Percentiles rank a stretch among this genome's conserved stretches.
Evolutionary conservation across 306 rosid genomes (phyloP).

Genomic region (Casuarina glauca): DNA sequence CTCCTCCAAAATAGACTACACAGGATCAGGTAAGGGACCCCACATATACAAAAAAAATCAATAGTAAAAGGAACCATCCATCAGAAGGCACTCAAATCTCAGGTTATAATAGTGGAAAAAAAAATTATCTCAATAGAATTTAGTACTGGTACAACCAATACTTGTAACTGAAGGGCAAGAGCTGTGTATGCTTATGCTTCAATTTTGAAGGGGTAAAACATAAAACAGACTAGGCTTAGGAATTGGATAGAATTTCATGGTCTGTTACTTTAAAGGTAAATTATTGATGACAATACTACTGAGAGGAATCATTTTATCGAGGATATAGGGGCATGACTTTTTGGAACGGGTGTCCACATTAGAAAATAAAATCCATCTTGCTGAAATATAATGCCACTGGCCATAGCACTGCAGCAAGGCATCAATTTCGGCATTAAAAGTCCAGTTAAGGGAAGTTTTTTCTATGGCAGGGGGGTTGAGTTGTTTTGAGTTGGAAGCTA

Average conservation of each 20-base stretch:
- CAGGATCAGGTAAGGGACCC: slow-evolving; percentile 62
- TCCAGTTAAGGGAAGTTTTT: background rate
- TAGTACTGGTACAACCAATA: background rate
- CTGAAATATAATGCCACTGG: background rate
- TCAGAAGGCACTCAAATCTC: background rate
- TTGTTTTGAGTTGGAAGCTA: background rate
- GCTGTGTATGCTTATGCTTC: background rate
- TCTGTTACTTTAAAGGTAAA: no score
- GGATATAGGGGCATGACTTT: background rate
- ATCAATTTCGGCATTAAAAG: background rate
- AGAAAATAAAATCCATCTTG: background rate
- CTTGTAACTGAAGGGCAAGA: background rate
- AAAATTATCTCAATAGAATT: background rate
- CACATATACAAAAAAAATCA: slow-evolving; percentile 32
- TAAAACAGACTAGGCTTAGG: background rate
- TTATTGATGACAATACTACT: background rate
- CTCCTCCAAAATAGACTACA: slow-evolving; percentile 71
- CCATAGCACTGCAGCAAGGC: background rate
- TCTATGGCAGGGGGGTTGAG: background rate
- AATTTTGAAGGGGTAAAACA: background rate
- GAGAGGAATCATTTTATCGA: background rate
- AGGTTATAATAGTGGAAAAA: background rate
- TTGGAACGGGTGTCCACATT: background rate
- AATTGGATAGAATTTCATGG: background rate
- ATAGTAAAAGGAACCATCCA: slow-evolving; percentile 10